These are phyloP conservation scores for Trichocladium antarcticum DNA, from an alignment of 495 filamentous ascomycete genomes.

Conservation along the genomic window DNA sequence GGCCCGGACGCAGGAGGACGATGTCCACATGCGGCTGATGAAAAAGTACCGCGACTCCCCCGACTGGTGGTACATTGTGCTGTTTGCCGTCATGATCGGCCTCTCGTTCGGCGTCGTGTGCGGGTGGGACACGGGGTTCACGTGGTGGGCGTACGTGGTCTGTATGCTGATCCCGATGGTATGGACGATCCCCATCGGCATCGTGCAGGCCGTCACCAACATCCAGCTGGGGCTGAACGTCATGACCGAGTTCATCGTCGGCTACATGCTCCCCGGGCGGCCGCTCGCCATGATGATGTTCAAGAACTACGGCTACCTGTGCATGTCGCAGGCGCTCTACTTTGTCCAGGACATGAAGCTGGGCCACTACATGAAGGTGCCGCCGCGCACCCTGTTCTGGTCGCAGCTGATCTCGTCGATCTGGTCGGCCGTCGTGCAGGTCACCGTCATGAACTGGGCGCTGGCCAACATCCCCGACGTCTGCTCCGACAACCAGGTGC, in stretches of 20 bases:
- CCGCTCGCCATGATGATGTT: slow-evolving; percentile 57
- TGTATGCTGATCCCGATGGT: slow-evolving; percentile 46
- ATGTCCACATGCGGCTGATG: slow-evolving; percentile 56
- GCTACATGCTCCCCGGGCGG: slow-evolving; percentile 55
- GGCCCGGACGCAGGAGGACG: slow-evolving; percentile 47
- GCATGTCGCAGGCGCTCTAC: slow-evolving; percentile 45
- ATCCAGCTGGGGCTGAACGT: slow-evolving; percentile 57
- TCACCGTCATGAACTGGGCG: slow-evolving; percentile 56
- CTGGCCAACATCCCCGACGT: slow-evolving; percentile 49
- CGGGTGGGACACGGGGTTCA: slow-evolving; percentile 52
- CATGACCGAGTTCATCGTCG: slow-evolving; percentile 58
- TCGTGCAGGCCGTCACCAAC: slow-evolving; percentile 56
- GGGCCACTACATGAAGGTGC: slow-evolving; percentile 63
- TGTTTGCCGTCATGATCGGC: slow-evolving; percentile 35
- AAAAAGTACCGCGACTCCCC: slow-evolving; percentile 46
- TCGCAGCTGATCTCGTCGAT: slow-evolving; percentile 54
- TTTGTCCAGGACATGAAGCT: slow-evolving; percentile 42
- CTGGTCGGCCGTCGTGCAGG: slow-evolving; percentile 54
- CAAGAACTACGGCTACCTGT: slow-evolving; percentile 62
- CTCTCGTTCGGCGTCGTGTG: slow-evolving; percentile 43
- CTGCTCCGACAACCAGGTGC: slow-evolving; percentile 45
- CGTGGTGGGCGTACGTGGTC: slow-evolving; percentile 55
- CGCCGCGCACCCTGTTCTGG: slow-evolving; percentile 54
- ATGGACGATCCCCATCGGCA: slow-evolving; percentile 45
- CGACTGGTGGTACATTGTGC: slow-evolving; percentile 44